Conservation (phyloP, 345 rosid genomes). For the Bruguiera sexangula region DNA sequence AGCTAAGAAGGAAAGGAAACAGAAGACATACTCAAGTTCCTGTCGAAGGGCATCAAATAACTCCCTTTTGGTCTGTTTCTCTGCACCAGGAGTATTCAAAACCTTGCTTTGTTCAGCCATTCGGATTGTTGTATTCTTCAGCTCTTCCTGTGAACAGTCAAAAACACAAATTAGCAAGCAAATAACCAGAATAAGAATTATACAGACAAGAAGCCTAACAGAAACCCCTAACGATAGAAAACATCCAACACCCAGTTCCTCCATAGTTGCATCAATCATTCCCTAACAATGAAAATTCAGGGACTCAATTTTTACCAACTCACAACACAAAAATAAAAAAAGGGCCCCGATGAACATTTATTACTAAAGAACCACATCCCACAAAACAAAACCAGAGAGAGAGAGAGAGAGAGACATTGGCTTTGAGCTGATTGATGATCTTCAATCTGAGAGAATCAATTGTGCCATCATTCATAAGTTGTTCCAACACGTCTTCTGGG, state of each 20-base stretch:
- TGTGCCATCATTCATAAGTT: conserved; percentile 86
- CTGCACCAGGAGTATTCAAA: conserved; percentile 81
- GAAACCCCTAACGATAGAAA: neutral
- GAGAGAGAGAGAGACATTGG: conserved; percentile 46
- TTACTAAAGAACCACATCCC: neutral
- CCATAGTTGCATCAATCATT: neutral
- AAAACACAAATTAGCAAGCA: conserved; percentile 1
- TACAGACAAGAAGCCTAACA: neutral
- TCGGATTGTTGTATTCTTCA: conserved; percentile 70
- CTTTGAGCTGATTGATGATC: conserved; percentile 87
- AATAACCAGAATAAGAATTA: neutral
- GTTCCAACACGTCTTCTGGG: conserved; percentile 82
- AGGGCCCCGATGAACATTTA: neutral
- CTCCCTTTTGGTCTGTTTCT: conserved; percentile 87
- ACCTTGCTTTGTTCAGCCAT: conserved; percentile 92
- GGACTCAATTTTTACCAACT: neutral
- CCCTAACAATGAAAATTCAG: neutral
- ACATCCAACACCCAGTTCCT: neutral
- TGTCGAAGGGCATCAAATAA: conserved; percentile 81
- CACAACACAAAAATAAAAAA: neutral
- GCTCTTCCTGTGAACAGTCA: conserved; percentile 53
- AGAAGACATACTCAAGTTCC: conserved; percentile 68
- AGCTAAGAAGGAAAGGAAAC: neutral
- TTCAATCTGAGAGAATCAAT: conserved; percentile 75
- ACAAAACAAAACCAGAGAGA: neutral